Conservation (phyloP, 352 stramenopile species). For the Pythium rhizo-oryzae region DNA sequence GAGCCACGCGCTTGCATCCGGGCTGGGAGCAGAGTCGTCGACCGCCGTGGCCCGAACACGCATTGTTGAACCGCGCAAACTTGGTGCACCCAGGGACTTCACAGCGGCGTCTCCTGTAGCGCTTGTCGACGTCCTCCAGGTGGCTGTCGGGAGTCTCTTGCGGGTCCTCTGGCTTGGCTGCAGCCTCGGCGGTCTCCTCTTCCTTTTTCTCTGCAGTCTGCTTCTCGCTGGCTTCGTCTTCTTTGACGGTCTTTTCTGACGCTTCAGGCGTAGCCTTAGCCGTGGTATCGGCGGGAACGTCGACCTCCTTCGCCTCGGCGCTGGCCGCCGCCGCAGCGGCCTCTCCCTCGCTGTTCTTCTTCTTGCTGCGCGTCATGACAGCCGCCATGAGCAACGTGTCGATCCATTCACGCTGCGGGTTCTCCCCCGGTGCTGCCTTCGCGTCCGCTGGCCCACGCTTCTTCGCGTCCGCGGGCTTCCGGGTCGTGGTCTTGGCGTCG, state of each 20-base stretch:
- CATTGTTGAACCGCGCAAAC: constrained; percentile 82
- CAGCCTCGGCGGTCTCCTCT: constrained; percentile 1
- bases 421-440: constrained; percentile 13
- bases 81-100: constrained; percentile 69
- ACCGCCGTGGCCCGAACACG: constrained; percentile 70
- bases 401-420: constrained; percentile 75
- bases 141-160: background rate
- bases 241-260: background rate
- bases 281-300: background rate
- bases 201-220: background rate
- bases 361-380: constrained; percentile 72
- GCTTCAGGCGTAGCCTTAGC: background rate
- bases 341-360: constrained; percentile 25
- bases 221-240: background rate
- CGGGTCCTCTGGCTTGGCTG: background rate
- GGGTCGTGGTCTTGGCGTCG: constrained; percentile 16
- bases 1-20: constrained; percentile 69
- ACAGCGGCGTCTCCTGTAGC: constrained; percentile 66
- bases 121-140: constrained; percentile 38
- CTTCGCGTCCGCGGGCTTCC: constrained; percentile 24
- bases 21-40: constrained; percentile 69
- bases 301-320: constrained; percentile 4
- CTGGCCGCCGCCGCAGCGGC: background rate
- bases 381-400: constrained; percentile 77
- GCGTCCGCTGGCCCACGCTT: constrained; percentile 12